phyloP scores from a whole-genome alignment of 2,329 filamentous ascomycete species.

The Penicillium brevicompactum region DNA sequence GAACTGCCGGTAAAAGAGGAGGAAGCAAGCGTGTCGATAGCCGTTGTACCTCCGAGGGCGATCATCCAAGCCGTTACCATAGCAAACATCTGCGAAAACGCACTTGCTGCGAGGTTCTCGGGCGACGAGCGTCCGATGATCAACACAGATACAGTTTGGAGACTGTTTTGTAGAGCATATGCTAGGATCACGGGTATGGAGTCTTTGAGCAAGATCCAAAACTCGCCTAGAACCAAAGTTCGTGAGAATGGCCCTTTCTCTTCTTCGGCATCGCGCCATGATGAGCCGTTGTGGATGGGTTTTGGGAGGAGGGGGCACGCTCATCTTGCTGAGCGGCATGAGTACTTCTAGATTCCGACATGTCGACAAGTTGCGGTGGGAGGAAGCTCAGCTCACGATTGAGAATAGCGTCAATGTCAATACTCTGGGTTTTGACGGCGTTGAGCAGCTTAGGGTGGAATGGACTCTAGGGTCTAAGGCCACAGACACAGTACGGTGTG shows the following conservation, averaged over 20 bases:
- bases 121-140: constrained; percentile 79
- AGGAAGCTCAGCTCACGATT: background rate
- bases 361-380: background rate
- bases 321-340: constrained; percentile 18
- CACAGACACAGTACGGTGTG: too few relatives aligned
- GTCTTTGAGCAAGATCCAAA: constrained; percentile 67
- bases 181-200: constrained; percentile 79
- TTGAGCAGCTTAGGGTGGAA: background rate
- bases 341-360: background rate
- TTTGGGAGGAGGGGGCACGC: constrained; percentile 33
- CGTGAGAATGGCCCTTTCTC: constrained; percentile 33
- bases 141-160: constrained; percentile 80
- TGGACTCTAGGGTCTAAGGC: too few relatives aligned
- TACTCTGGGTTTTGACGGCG: background rate
- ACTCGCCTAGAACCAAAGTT: constrained; percentile 57
- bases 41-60: constrained; percentile 80
- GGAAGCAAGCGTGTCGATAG: constrained; percentile 81
- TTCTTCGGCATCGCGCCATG: constrained; percentile 35
- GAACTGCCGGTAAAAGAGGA: constrained; percentile 79
- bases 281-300: constrained; percentile 12
- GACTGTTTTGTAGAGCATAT: constrained; percentile 81
- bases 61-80: constrained; percentile 89
- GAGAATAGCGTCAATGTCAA: background rate
- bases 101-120: constrained; percentile 76
- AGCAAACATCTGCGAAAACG: constrained; percentile 92